A percentile compares a stretch with the other conserved stretches of the same genome.
Conservation (phyloP, 768 basidiomycete species). For the Exsudoporus frostii region DNA sequence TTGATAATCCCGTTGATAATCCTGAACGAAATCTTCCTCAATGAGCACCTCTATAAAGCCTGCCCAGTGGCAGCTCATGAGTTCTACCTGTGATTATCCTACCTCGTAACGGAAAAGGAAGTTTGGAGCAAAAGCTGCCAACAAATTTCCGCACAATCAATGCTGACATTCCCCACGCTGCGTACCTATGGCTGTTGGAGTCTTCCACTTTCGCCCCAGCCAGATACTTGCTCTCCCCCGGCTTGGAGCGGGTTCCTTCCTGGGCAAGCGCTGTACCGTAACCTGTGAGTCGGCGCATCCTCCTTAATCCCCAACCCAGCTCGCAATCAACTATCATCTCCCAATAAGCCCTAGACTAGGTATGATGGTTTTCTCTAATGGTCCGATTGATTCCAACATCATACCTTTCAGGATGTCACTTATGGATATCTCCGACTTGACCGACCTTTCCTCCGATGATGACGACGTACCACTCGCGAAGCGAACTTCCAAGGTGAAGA, state of each 20-base stretch:
- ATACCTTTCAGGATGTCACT: conserved; percentile 27
- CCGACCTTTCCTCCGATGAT: conserved; percentile 43
- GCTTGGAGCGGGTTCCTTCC: neutral
- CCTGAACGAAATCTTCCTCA: neutral
- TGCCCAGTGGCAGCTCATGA: neutral
- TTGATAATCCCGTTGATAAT: neutral
- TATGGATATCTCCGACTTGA: conserved; percentile 46
- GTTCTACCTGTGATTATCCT: neutral
- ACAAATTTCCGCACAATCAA: conserved; percentile 12
- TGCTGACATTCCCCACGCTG: conserved; percentile 7
- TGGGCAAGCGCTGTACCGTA: neutral
- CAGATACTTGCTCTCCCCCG: neutral
- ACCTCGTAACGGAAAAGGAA: conserved; percentile 18
- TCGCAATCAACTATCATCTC: neutral
- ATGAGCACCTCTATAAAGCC: neutral
- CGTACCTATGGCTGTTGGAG: neutral
- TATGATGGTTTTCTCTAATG: neutral
- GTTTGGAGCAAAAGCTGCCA: conserved; percentile 9
- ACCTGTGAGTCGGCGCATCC: neutral
- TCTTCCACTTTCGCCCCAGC: neutral
- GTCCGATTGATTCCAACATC: neutral
- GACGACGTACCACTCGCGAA: conserved; percentile 30
- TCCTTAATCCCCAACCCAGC: neutral
- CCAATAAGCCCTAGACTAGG: neutral
- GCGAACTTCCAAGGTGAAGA: conserved; percentile 21